These are phyloP conservation scores for Nicotiana knightiana DNA, from an alignment of 257 asterid species.

Conservation along the genomic window DNA sequence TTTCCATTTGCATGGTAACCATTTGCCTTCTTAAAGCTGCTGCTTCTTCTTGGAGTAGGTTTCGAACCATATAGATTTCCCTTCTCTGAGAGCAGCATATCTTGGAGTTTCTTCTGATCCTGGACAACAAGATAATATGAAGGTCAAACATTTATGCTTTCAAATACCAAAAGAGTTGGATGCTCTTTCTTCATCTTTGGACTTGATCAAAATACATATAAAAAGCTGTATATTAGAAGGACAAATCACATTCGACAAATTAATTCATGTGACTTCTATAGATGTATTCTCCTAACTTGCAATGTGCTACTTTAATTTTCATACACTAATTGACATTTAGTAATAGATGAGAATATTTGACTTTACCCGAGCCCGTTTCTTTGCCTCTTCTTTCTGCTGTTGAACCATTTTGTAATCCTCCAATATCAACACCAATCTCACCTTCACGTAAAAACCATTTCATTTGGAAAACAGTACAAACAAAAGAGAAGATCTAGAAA, in stretches of 20 bases:
- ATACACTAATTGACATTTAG: neutral
- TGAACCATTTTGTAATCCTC: constrained; percentile 82
- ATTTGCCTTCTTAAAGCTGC: constrained; percentile 49
- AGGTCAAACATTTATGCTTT: neutral
- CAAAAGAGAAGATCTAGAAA: constrained; percentile 6
- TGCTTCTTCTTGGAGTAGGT: constrained; percentile 81
- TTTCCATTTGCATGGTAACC: constrained; percentile 49
- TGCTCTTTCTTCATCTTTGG: neutral
- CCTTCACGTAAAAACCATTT: constrained; percentile 33
- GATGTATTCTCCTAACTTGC: neutral
- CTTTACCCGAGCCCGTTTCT: constrained; percentile 74
- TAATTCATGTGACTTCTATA: neutral
- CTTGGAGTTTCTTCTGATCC: constrained; percentile 90
- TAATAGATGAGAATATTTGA: neutral
- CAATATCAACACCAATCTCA: constrained; percentile 71
- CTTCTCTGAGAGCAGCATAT: constrained; percentile 74
- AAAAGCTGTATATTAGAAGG: neutral
- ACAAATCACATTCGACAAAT: neutral
- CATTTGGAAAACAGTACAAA: neutral
- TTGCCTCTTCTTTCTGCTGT: constrained; percentile 71
- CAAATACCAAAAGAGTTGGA: neutral
- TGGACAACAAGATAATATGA: constrained; percentile 12
- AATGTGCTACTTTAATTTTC: neutral
- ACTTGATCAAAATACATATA: neutral
- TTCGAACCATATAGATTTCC: constrained; percentile 74